These are phyloP conservation scores for Baudoinia panamericana DNA, from an alignment of 495 filamentous ascomycete genomes.

Conservation along the genomic window DNA sequence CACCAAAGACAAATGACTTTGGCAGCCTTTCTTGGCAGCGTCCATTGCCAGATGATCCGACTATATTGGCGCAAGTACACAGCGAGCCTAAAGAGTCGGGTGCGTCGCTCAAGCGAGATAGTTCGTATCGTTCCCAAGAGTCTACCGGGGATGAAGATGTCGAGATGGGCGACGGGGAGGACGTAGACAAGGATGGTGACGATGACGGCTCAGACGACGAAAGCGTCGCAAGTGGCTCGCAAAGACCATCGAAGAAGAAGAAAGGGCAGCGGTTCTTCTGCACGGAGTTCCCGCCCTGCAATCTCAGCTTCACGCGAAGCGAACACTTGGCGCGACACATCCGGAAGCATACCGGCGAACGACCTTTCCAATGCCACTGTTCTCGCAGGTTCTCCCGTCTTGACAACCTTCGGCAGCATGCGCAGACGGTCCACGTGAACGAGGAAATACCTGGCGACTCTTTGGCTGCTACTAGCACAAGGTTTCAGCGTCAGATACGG, in stretches of 20 bases:
- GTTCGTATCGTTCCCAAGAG: slow-evolving; percentile 46
- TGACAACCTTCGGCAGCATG: slow-evolving; percentile 92
- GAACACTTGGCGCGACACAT: slow-evolving; percentile 94
- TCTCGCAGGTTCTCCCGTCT: slow-evolving; percentile 88
- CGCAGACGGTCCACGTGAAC: slow-evolving; percentile 94
- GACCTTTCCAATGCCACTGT: slow-evolving; percentile 95
- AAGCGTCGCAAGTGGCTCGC: slow-evolving; percentile 52
- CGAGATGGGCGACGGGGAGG: slow-evolving; percentile 61
- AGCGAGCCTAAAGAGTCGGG: slow-evolving; percentile 28
- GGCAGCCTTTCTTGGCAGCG: slow-evolving; percentile 42
- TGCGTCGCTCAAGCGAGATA: slow-evolving; percentile 37
- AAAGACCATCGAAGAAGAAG: slow-evolving; percentile 71
- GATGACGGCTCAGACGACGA: slow-evolving; percentile 68
- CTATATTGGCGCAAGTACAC: slow-evolving; percentile 36
- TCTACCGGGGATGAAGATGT: slow-evolving; percentile 34
- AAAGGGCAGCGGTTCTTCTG: slow-evolving; percentile 95
- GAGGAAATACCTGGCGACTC: slow-evolving; percentile 93
- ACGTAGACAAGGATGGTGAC: slow-evolving; percentile 65
- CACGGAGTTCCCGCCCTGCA: slow-evolving; percentile 92
- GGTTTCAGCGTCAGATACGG: slow-evolving; percentile 87
- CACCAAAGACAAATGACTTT: slow-evolving; percentile 52
- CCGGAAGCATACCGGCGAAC: slow-evolving; percentile 93
- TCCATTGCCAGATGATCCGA: slow-evolving; percentile 46
- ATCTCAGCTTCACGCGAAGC: slow-evolving; percentile 87
- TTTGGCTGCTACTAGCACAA: slow-evolving; percentile 79